Evolutionary conservation across 164 flowering plant genomes (phyloP), one percentile per base, ranked within the genome.

Genomic region (Aristolochia contorta): DNA sequence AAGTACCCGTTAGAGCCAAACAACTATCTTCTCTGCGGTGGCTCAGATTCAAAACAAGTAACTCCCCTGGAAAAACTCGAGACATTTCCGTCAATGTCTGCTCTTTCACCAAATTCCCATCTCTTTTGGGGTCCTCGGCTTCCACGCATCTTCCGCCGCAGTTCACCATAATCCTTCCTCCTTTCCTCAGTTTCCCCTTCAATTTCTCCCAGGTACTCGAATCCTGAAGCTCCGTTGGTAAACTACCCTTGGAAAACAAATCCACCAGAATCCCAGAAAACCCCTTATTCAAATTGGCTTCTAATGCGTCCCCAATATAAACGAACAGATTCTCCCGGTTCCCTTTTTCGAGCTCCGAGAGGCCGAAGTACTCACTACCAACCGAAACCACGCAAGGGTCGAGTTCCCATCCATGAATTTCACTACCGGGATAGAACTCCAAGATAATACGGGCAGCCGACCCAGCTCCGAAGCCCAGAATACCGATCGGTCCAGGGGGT

Each of bases 101-200:
- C 54, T 83, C 86, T 96, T 89, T 92, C 8, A 84, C 72, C 64
- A 77, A 59, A 19, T 69, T 72, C 50, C 96, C 98, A 65, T 89
- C 88, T 51, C 68, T 73, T n/a, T 61, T 4, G 1, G 64, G 47
- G 64, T 84, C 87, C 75, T 92, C 98, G 0, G 95, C 82, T 76
- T 89, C 93, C 47, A 92, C 85, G 67, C 96, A 89, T 60, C 89
- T 85, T 8, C 98, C 98, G 18, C 96, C 98, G 8, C 88, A 90
- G 70, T 92, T 92, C 64, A 82, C 93, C 93, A 92, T 87, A n/a
- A 92, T 74, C 52, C 93, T 87, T 71, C 96, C 98, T 3, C 86
- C 93, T 69, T 66, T 75, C 60, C 79, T 89, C 86, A 92, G 68
- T 41, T 65, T 56, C 48, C 54, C 60, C 71, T 73, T 85, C 82